phyloP scores from a whole-genome alignment of 2,329 filamentous ascomycete genomes.

The Ophiostoma tasmaniense region DNA sequence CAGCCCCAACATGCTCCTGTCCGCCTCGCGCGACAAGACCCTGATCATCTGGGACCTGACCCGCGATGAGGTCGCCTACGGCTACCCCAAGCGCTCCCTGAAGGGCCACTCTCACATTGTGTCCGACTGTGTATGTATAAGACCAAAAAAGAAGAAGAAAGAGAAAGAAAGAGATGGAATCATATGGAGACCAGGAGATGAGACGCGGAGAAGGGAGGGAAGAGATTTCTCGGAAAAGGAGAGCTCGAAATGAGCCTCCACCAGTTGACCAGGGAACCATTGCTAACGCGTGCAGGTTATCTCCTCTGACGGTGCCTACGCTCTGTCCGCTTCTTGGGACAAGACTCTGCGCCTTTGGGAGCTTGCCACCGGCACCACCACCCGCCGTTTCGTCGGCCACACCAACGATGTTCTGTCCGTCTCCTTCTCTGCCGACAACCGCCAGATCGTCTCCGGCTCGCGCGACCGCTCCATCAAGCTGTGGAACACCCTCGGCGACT shows the following conservation, averaged over 20 bases:
- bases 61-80: constrained; percentile 95
- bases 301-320: constrained; percentile 98
- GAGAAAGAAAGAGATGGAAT: not conserved
- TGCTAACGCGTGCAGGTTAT: constrained; percentile 59
- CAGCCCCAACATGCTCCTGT: constrained; percentile 99
- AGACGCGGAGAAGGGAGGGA: not conserved
- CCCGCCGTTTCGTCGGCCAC: constrained; percentile 97
- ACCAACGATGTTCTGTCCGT: constrained; percentile 99
- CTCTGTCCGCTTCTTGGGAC: constrained; percentile 98
- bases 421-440: constrained; percentile 99
- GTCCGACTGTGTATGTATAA: constrained; percentile 88
- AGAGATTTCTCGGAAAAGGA: not conserved
- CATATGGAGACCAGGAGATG: not conserved
- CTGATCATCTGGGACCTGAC: constrained; percentile 99
- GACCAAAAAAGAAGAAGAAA: not conserved
- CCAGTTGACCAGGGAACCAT: constrained; percentile 18
- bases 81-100: constrained; percentile 97
- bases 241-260: not conserved
- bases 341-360: constrained; percentile 99
- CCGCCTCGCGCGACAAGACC: constrained; percentile 93
- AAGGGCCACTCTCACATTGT: constrained; percentile 99
- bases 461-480: constrained; percentile 99
- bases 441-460: constrained; percentile 98
- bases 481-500: constrained; percentile 99
- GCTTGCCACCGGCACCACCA: constrained; percentile 93